phyloP scores from a whole-genome alignment of 257 asterid species.

The Rehmannia glutinosa region DNA sequence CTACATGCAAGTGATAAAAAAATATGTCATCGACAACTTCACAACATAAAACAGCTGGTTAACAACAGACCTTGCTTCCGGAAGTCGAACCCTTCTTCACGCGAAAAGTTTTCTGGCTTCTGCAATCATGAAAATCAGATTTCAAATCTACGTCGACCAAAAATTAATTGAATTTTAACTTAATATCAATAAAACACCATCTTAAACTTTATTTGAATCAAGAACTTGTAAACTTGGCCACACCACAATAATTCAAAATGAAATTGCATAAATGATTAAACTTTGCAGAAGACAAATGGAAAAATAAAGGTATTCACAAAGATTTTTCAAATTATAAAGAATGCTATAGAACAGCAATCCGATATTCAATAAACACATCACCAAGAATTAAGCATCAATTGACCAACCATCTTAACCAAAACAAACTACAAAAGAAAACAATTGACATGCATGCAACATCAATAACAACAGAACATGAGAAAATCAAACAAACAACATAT shows the following conservation, averaged over 20 bases:
- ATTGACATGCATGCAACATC: conserved; percentile 24
- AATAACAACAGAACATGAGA: not conserved
- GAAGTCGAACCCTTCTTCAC: conserved; percentile 32
- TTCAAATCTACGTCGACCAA: not conserved
- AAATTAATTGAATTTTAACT: no score
- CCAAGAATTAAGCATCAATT: conserved; percentile 14
- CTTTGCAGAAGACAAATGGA: no score
- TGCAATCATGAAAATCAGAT: conserved; percentile 9
- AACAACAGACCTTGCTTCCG: conserved; percentile 30
- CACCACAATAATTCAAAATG: no score
- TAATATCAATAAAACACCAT: no score
- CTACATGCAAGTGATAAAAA: not conserved
- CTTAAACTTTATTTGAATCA: no score
- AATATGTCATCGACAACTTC: not conserved
- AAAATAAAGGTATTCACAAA: no score
- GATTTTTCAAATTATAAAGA: no score
- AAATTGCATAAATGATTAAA: not conserved
- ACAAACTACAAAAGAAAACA: not conserved
- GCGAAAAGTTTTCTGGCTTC: conserved; percentile 38
- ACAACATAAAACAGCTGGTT: not conserved
- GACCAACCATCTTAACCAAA: not conserved
- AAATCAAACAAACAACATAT: not conserved
- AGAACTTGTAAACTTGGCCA: not conserved
- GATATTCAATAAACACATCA: not conserved
- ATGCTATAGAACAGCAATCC: no score